Evolutionary conservation across 768 basidiomycete species (phyloP).

Genomic region (Rossbeevera mucosa): DNA sequence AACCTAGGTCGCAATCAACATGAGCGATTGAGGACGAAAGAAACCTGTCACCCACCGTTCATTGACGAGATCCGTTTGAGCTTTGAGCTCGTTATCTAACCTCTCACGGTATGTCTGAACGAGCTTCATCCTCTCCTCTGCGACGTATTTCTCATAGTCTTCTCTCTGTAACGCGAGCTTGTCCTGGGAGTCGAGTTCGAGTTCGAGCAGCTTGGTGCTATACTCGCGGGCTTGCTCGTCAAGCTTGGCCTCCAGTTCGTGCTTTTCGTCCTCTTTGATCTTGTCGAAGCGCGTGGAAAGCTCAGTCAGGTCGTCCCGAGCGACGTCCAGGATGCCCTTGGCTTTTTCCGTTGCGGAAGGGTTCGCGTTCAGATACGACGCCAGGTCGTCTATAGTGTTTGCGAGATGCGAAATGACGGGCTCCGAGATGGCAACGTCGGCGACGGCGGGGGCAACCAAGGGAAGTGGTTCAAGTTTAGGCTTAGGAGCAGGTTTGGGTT

Average conservation of each 20-base stretch:
- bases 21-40: not conserved
- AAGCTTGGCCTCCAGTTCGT: constrained; percentile 56
- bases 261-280: constrained; percentile 75
- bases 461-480: constrained; percentile 48
- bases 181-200: constrained; percentile 83
- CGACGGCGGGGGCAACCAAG: constrained; percentile 75
- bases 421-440: constrained; percentile 68
- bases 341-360: constrained; percentile 65
- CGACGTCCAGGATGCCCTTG: constrained; percentile 69
- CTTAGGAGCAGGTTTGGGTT: constrained; percentile 50
- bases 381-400: constrained; percentile 86
- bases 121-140: constrained; percentile 69
- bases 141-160: constrained; percentile 75
- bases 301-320: constrained; percentile 74
- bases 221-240: constrained; percentile 87
- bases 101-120: constrained; percentile 80
- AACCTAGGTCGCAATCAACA: constrained; percentile 45
- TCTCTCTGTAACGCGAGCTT: constrained; percentile 83
- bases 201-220: constrained; percentile 68
- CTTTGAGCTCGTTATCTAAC: constrained; percentile 77
- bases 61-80: constrained; percentile 90
- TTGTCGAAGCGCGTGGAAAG: constrained; percentile 74
- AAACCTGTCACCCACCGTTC: constrained; percentile 67
- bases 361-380: constrained; percentile 74
- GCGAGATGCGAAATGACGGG: constrained; percentile 94